phyloP scores from a whole-genome alignment of 306 rosid genomes.

The Vigna trinervia region DNA sequence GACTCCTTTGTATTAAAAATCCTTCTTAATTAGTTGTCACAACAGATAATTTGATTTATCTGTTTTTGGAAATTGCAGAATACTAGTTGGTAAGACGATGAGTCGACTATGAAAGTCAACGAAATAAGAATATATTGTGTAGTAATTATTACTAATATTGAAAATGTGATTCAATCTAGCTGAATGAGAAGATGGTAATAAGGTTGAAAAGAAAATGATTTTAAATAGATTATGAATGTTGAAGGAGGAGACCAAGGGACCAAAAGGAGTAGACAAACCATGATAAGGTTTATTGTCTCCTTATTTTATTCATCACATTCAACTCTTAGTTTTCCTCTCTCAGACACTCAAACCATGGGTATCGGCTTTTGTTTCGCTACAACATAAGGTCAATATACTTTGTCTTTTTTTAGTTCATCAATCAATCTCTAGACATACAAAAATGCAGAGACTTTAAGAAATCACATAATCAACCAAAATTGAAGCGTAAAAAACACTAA shows the following conservation, averaged over 20 bases:
- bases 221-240: not conserved
- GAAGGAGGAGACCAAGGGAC: slow-evolving; percentile 24
- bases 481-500: not conserved
- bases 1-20: too few species aligned
- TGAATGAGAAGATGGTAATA: not conserved
- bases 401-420: not conserved
- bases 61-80: too few species aligned
- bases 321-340: not conserved
- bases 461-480: not conserved
- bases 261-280: slow-evolving; percentile 20
- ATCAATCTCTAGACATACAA: not conserved
- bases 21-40: too few species aligned
- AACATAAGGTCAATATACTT: slow-evolving; percentile 10
- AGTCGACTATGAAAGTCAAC: slow-evolving; percentile 1
- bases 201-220: not conserved
- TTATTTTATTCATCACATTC: not conserved
- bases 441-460: not conserved
- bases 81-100: not conserved
- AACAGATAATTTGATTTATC: too few species aligned
- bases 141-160: not conserved
- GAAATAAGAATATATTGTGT: not conserved
- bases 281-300: slow-evolving; percentile 8
- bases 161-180: not conserved
- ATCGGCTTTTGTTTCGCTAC: slow-evolving; percentile 3
- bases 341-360: slow-evolving; percentile 26